These are phyloP conservation scores for Fusarium sp. DNA, from an alignment of 2,329 filamentous ascomycete species.

Conservation along the genomic window DNA sequence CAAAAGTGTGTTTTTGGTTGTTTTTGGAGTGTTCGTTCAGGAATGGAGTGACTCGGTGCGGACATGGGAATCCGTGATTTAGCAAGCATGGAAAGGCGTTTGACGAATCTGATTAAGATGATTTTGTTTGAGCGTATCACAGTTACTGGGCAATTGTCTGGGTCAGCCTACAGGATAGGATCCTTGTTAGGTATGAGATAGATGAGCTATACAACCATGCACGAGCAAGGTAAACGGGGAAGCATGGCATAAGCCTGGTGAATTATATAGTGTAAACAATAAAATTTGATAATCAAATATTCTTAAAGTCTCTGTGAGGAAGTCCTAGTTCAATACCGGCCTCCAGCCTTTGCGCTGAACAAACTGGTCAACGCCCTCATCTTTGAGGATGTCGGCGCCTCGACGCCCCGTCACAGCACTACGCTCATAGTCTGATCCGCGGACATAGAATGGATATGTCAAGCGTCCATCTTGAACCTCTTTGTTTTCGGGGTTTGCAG, in stretches of 20 bases:
- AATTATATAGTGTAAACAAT: constrained; percentile 35
- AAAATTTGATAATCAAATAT: constrained; percentile 13
- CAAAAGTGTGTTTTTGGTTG: constrained; percentile 33
- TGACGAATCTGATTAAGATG: constrained; percentile 34
- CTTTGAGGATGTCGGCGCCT: constrained; percentile 68
- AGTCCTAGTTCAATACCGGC: constrained; percentile 54
- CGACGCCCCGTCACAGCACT: constrained; percentile 74
- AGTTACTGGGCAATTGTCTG: constrained; percentile 9
- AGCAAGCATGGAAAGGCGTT: constrained; percentile 51
- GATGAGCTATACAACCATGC: constrained; percentile 31
- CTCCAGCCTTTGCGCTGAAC: constrained; percentile 71
- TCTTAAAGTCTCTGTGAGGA: no score
- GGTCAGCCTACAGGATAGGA: constrained; percentile 12
- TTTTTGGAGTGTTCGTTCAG: constrained; percentile 12
- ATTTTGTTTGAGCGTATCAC: constrained; percentile 17
- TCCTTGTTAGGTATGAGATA: constrained; percentile 22
- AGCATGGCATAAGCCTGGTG: constrained; percentile 16
- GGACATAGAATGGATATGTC: constrained; percentile 70
- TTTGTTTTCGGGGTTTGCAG: background rate
- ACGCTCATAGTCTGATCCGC: constrained; percentile 70
- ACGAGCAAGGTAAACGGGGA: constrained; percentile 7
- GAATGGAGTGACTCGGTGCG: constrained; percentile 19
- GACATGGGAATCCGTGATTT: constrained; percentile 32
- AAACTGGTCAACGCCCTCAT: constrained; percentile 70
- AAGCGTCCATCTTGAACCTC: constrained; percentile 41